Evolutionary conservation across 2,329 filamentous ascomycete genomes (phyloP), one percentile per base, ranked within the genome.

Genomic region (Colletotrichum cereale): DNA sequence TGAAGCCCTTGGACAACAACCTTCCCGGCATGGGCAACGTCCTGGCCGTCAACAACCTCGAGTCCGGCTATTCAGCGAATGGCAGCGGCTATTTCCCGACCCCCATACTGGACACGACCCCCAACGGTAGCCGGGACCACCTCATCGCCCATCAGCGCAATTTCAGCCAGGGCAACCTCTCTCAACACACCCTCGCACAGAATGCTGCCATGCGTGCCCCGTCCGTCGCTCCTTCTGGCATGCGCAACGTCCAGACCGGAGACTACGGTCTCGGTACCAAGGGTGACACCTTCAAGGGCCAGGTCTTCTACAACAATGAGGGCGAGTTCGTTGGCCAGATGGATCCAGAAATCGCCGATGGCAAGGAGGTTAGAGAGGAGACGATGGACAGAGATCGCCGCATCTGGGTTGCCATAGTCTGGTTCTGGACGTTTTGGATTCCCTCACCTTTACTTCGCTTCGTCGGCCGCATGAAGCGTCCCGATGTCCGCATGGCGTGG

Each of bases 401-500:
- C 50, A 78, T 90, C 2, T 99, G 96, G 96, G 90, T 97, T 31
- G 88, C 82, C 2, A 81, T 96, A 50, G 93, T 96, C 3, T 98
- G 95, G 95, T 88, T 89, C 1, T 75, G 97, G 60, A 99, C 96
- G 0, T 98, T 94, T 80, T 98, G 93, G 93, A 96, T 98, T 75
- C 96, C 96, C 0, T 98, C 96, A 0, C 93, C 94, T 58, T 75
- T 93, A 2, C 89, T 99, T 21, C 88, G 89, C n/a, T 92, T 87
- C 71, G 78, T 98, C 69, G 96, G 96, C 40, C 93, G 96, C 29
- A 99, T 99, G 96, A 97, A 97, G 83, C 91, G 96, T 66, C 96
- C 95, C 2, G 96, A 99, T 82, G 94, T 99, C 11, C 93, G 96
- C 34, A 93, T 98, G 90, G 96, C 96, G 0, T 99, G 96, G 96